These are phyloP conservation scores for Benincasa hispida DNA, from an alignment of 306 rosid species.

Conservation along the genomic window DNA sequence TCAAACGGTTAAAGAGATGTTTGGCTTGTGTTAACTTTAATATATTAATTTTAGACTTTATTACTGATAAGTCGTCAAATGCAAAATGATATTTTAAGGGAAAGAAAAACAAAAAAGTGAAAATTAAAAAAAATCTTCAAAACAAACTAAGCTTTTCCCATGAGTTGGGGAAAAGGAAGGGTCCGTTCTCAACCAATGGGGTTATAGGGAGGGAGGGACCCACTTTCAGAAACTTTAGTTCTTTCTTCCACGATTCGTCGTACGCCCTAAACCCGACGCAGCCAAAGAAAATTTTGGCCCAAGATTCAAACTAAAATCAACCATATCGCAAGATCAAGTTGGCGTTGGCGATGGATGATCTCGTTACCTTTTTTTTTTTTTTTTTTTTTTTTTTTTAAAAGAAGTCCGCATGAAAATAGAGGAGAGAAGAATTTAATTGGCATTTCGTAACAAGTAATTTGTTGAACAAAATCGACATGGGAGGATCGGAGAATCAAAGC, in stretches of 20 bases:
- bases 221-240: neutral
- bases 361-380: neutral
- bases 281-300: no score
- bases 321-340: neutral
- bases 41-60: no score
- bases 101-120: no score
- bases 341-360: neutral
- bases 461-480: neutral
- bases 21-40: no score
- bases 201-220: neutral
- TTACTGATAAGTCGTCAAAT: no score
- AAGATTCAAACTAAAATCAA: neutral
- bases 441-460: neutral
- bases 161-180: no score
- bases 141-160: no score
- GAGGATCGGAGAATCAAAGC: neutral
- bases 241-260: neutral
- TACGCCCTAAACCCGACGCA: neutral
- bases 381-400: neutral
- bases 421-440: neutral
- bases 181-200: no score
- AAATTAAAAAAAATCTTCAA: no score
- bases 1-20: no score
- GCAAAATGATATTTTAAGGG: no score
- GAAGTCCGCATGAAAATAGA: neutral